Conservation (phyloP, 306 rosid species). For the Cicer arietinum region DNA sequence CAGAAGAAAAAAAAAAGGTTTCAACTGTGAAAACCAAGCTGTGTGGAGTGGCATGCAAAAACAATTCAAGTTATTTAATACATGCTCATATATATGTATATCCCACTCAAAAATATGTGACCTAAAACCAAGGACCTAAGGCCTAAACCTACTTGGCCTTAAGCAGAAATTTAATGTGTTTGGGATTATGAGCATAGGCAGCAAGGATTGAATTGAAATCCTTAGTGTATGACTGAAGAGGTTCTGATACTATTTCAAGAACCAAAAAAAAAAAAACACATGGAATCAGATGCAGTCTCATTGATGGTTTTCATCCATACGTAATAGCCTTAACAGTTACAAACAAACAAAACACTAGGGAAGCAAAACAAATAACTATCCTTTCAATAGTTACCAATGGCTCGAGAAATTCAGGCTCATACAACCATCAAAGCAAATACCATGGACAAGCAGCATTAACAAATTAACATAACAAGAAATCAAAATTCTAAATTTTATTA, state of each 20-base stretch:
- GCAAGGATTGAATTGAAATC: conserved; percentile 3
- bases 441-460: conserved; percentile 4
- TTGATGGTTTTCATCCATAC: conserved; percentile 2
- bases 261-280: conserved; percentile 22
- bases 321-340: conserved; percentile 10
- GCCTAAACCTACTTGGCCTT: conserved; percentile 23
- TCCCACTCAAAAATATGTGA: not conserved
- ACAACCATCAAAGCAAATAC: conserved; percentile 28
- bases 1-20: too few relatives aligned
- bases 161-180: conserved; percentile 8
- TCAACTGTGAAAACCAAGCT: too few relatives aligned
- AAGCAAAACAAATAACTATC: conserved; percentile 6
- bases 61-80: conserved; percentile 17
- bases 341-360: not conserved
- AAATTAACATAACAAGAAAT: conserved; percentile 7
- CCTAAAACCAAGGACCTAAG: conserved; percentile 1
- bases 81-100: conserved; percentile 30
- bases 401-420: conserved; percentile 12
- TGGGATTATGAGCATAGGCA: not conserved
- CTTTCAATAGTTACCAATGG: conserved; percentile 20
- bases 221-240: not conserved
- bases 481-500: conserved; percentile 13
- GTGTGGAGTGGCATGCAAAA: too few relatives aligned
- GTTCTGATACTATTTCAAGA: conserved; percentile 27
- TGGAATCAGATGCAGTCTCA: conserved; percentile 17